phyloP scores from a whole-genome alignment of 2,329 filamentous ascomycete genomes.

The Verticillium longisporum region DNA sequence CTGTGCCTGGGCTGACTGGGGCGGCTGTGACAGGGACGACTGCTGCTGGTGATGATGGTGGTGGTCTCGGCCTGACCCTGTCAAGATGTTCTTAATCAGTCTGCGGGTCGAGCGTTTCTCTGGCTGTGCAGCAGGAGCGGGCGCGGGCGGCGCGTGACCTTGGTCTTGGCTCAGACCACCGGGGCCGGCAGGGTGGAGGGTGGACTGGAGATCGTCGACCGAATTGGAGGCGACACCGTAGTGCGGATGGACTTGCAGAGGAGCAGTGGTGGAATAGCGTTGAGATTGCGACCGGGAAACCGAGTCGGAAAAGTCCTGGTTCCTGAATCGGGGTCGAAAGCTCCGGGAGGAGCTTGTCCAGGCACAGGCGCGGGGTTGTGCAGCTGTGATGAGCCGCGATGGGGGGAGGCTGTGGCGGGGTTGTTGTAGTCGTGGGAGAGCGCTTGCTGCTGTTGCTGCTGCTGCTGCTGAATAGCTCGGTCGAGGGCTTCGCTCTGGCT shows the following conservation, averaged over 20 bases:
- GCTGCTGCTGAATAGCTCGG: conserved; percentile 18
- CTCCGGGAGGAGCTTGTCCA: conserved; percentile 5
- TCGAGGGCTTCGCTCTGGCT: conserved; percentile 43
- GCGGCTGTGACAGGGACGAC: conserved; percentile 16
- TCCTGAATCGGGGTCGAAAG: conserved; percentile 27
- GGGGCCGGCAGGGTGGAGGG: conserved; percentile 15
- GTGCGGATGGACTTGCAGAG: conserved; percentile 20
- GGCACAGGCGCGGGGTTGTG: conserved; percentile 2
- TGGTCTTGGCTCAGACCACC: conserved; percentile 13
- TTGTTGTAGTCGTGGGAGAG: conserved; percentile 22
- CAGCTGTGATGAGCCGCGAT: conserved; percentile 14
- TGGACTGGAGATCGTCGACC: conserved; percentile 32
- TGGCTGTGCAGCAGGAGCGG: conserved; percentile 17
- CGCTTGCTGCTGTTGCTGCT: conserved; percentile 15
- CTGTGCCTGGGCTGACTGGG: conserved; percentile 14
- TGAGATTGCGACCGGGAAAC: conserved; percentile 47
- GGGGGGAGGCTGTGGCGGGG: conserved; percentile 17
- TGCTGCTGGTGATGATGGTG: conserved; percentile 19
- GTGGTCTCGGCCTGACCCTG: conserved; percentile 26
- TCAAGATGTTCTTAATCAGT: conserved; percentile 48
- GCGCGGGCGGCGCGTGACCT: conserved; percentile 7
- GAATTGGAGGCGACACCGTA: conserved; percentile 30
- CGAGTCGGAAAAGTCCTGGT: conserved; percentile 38
- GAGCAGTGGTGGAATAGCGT: conserved; percentile 30
- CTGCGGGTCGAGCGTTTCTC: conserved; percentile 43